Evolutionary conservation across 1,139 yeast genomes (phyloP).

Genomic region (Wickerhamomyces sp.): DNA sequence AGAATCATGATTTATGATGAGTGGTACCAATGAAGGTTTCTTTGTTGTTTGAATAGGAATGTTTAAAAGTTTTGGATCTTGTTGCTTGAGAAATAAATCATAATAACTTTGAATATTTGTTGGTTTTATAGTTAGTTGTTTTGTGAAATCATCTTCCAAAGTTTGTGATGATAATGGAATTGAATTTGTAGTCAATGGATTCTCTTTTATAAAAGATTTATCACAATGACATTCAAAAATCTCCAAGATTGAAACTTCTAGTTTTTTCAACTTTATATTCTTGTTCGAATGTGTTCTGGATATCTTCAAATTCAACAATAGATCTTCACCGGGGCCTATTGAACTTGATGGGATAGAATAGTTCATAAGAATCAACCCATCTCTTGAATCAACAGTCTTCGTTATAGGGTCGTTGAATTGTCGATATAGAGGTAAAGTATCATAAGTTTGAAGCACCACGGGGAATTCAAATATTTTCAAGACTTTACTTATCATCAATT

Average conservation of each 20-base stretch:
- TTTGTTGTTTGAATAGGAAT: neutral
- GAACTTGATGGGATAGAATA: slow-evolving; percentile 39
- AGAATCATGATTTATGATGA: slow-evolving; percentile 25
- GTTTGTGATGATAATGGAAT: slow-evolving; percentile 4
- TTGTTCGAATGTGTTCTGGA: slow-evolving; percentile 31
- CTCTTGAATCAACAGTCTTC: slow-evolving; percentile 34
- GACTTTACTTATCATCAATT: slow-evolving; percentile 10
- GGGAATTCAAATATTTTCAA: slow-evolving; percentile 32
- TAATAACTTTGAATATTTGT: slow-evolving; percentile 9
- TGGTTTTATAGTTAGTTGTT: neutral
- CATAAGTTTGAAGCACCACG: slow-evolving; percentile 43
- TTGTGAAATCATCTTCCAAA: neutral
- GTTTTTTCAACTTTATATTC: slow-evolving; percentile 38
- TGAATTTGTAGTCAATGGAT: slow-evolving; percentile 5
- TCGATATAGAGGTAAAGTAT: slow-evolving; percentile 48
- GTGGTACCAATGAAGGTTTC: slow-evolving; percentile 18
- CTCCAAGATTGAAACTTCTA: slow-evolving; percentile 48
- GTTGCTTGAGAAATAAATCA: slow-evolving; percentile 16
- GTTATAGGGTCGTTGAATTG: slow-evolving; percentile 48
- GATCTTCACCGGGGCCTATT: slow-evolving; percentile 46
- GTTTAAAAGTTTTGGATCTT: slow-evolving; percentile 11
- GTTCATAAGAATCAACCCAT: slow-evolving; percentile 39
- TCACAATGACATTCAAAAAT: slow-evolving; percentile 33
- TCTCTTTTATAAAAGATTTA: slow-evolving; percentile 19
- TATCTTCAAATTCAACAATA: slow-evolving; percentile 36